Evolutionary conservation across 164 flowering plant genomes (phyloP).

Genomic region (Kalanchoe fedtschenkoi): DNA sequence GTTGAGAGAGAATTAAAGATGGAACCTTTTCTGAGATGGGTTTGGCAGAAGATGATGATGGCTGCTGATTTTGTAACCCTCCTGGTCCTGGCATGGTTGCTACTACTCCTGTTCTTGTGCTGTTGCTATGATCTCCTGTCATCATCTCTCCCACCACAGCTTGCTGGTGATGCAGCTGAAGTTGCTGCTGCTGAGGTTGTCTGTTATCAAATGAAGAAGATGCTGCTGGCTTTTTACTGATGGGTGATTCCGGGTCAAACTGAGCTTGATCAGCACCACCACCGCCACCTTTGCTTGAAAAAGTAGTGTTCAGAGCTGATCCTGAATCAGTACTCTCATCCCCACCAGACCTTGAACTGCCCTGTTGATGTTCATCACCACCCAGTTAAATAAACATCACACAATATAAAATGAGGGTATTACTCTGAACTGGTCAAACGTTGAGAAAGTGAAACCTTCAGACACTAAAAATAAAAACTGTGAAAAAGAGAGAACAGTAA

Average conservation of each 20-base stretch:
- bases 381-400: background rate
- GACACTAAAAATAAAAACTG: background rate
- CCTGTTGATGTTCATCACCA: constrained; percentile 20
- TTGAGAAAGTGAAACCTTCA: constrained; percentile 2
- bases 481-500: constrained; percentile 4
- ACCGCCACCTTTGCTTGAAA: constrained; percentile 24
- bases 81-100: constrained; percentile 23
- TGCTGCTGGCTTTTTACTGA: constrained; percentile 31
- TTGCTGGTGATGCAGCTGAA: constrained; percentile 22
- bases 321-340: constrained; percentile 82
- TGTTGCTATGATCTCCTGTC: constrained; percentile 21
- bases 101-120: constrained; percentile 24
- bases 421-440: constrained; percentile 30
- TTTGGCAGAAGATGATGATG: constrained; percentile 25
- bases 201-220: constrained; percentile 26
- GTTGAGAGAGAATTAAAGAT: background rate
- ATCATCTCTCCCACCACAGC: background rate
- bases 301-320: constrained; percentile 44
- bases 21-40: constrained; percentile 53
- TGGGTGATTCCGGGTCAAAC: constrained; percentile 63
- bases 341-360: constrained; percentile 70
- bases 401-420: background rate
- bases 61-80: background rate
- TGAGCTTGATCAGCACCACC: constrained; percentile 10
- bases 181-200: constrained; percentile 27